Conservation (phyloP, 306 rosid genomes). For the Inga laurina region DNA sequence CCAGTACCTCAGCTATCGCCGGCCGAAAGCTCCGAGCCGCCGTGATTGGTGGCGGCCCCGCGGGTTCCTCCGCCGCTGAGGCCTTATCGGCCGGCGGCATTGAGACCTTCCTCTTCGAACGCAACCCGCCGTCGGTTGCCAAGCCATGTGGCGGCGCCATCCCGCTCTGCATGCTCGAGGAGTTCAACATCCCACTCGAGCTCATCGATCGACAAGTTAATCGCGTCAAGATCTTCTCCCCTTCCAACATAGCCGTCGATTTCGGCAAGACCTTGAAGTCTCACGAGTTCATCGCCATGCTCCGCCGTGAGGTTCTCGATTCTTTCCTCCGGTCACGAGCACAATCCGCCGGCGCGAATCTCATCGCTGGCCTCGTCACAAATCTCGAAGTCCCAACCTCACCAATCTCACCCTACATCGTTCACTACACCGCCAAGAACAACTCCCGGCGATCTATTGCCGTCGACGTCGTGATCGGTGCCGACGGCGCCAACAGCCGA, state of each 20-base stretch:
- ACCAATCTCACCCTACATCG: conserved; percentile 48
- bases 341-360: conserved; percentile 57
- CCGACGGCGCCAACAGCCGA: conserved; percentile 87
- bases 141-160: conserved; percentile 99
- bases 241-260: conserved; percentile 85
- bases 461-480: conserved; percentile 90
- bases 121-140: conserved; percentile 63
- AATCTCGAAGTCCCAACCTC: conserved; percentile 55
- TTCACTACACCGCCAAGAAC: conserved; percentile 54
- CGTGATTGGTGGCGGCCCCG: conserved; percentile 89
- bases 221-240: conserved; percentile 75
- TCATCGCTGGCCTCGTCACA: conserved; percentile 68
- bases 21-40: conserved; percentile 89
- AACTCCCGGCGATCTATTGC: conserved; percentile 39
- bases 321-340: conserved; percentile 87
- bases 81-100: conserved; percentile 80
- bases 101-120: conserved; percentile 80
- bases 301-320: conserved; percentile 90
- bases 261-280: conserved; percentile 72
- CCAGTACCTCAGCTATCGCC: conserved; percentile 42
- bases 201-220: conserved; percentile 88
- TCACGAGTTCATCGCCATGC: conserved; percentile 86
- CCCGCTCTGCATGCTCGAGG: conserved; percentile 81
- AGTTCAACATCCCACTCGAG: conserved; percentile 59
- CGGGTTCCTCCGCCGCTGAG: conserved; percentile 92